A percentile compares a stretch with the other conserved stretches of the same genome.
Evolutionary conservation across 192 early-diverging fungal genomes (phyloP).

Genomic region (Coemansia nantahalensis): DNA sequence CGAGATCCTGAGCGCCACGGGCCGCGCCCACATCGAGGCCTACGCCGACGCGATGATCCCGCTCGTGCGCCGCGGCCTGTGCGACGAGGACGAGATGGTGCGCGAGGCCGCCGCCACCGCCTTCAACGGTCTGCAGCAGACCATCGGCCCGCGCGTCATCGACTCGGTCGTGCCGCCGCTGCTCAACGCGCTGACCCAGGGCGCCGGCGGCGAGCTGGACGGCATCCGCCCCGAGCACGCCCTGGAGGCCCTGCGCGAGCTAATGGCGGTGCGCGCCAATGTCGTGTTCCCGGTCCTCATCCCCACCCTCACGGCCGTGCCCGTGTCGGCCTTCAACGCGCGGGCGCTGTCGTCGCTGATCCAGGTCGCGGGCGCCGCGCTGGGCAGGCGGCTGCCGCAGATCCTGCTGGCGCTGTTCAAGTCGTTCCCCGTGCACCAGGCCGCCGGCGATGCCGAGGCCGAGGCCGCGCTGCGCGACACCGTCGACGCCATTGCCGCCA

Average conservation of each 20-base stretch:
- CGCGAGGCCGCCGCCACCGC: slow-evolving; percentile 91
- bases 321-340: slow-evolving; percentile 91
- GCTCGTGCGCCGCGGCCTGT: slow-evolving; percentile 77
- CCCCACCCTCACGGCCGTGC: slow-evolving; percentile 84
- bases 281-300: slow-evolving; percentile 98
- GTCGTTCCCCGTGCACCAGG: slow-evolving; percentile 66
- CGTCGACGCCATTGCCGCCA: slow-evolving; percentile 64
- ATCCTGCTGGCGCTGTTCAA: slow-evolving; percentile 83
- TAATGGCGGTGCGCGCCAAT: slow-evolving; percentile 95
- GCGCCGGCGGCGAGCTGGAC: slow-evolving; percentile 8
- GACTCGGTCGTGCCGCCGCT: slow-evolving; percentile 91
- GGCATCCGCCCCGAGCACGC: slow-evolving; percentile 61
- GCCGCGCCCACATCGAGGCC: slow-evolving; percentile 74
- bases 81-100: slow-evolving; percentile 81
- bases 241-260: slow-evolving; percentile 92
- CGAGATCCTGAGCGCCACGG: slow-evolving; percentile 87
- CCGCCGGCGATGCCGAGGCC: slow-evolving; percentile 52
- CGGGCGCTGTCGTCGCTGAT: slow-evolving; percentile 85
- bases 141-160: slow-evolving; percentile 87
- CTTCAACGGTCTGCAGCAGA: slow-evolving; percentile 91
- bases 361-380: slow-evolving; percentile 75
- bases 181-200: slow-evolving; percentile 69
- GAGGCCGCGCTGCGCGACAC: slow-evolving; percentile 71
- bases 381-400: slow-evolving; percentile 76
- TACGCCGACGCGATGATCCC: slow-evolving; percentile 85